These are phyloP conservation scores for Blastomyces emzantsi DNA, from an alignment of 2,329 filamentous ascomycete species.

Conservation along the genomic window DNA sequence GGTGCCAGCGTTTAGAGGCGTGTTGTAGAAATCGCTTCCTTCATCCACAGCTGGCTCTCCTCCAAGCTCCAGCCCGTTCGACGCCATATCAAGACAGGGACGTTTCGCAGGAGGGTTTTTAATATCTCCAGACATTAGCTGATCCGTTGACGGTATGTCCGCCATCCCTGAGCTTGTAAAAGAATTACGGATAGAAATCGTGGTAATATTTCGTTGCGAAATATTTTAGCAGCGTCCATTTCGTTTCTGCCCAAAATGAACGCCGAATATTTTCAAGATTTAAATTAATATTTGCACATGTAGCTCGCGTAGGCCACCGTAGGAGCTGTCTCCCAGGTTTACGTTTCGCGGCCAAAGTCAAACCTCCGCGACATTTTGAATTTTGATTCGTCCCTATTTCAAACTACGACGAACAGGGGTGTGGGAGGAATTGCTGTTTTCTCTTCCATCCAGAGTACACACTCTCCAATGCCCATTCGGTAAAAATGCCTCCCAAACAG, in stretches of 20 bases:
- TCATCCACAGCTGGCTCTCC: conserved; percentile 25
- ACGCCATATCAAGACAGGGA: conserved; percentile 24
- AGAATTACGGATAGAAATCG: neutral
- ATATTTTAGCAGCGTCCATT: neutral
- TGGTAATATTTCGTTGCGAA: neutral
- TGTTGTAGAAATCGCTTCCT: conserved; percentile 38
- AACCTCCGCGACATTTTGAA: neutral
- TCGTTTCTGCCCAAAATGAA: neutral
- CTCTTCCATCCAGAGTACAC: neutral
- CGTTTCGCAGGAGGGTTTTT: conserved; percentile 20
- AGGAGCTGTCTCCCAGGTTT: neutral
- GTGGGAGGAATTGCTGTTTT: neutral
- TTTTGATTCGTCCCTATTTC: neutral
- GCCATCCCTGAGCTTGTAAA: conserved; percentile 4
- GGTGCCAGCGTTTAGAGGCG: conserved; percentile 26
- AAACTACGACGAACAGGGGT: neutral
- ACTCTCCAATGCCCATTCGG: neutral
- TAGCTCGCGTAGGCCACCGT: neutral
- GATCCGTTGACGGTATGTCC: conserved; percentile 6
- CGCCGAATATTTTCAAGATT: neutral
- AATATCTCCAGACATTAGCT: neutral
- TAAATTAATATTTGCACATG: neutral
- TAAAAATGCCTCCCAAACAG: conserved; percentile 1
- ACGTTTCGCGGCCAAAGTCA: too few relatives aligned
- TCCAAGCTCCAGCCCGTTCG: conserved; percentile 16